Conservation (phyloP, 257 asterid species). For the Phtheirospermum japonicum region DNA sequence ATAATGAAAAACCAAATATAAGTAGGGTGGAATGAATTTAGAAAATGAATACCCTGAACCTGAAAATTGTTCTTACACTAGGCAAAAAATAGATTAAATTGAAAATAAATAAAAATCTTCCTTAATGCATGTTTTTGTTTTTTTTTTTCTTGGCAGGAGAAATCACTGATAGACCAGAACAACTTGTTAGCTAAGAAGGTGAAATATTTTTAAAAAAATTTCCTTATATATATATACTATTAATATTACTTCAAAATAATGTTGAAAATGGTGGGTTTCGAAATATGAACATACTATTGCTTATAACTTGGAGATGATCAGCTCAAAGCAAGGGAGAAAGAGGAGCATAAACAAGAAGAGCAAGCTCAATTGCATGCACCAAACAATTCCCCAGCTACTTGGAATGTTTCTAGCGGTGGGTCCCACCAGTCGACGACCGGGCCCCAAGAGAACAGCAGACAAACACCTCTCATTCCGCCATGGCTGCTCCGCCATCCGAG, state of each 20-base stretch:
- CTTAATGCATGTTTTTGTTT: not conserved
- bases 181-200: slow-evolving; percentile 53
- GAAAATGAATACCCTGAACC: too few relatives aligned
- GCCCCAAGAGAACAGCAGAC: not conserved
- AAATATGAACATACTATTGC: too few relatives aligned
- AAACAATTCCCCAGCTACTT: not conserved
- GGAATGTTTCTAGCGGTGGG: not conserved
- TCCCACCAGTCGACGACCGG: not conserved
- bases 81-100: too few relatives aligned
- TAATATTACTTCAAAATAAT: too few relatives aligned
- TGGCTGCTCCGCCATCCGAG: slow-evolving; percentile 5
- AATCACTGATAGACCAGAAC: slow-evolving; percentile 52
- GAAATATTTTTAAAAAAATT: too few relatives aligned
- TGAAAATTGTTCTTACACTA: too few relatives aligned
- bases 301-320: not conserved
- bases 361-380: not conserved
- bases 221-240: too few relatives aligned
- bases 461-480: not conserved
- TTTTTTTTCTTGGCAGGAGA: slow-evolving; percentile 47
- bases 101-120: not conserved
- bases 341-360: not conserved
- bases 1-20: too few relatives aligned
- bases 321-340: slow-evolving; percentile 1
- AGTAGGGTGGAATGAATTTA: too few relatives aligned
- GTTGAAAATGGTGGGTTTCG: too few relatives aligned